Base-by-base conservation (phyloP, 176 grass and related monocot genomes). In the Eleusine coracana region DNA sequence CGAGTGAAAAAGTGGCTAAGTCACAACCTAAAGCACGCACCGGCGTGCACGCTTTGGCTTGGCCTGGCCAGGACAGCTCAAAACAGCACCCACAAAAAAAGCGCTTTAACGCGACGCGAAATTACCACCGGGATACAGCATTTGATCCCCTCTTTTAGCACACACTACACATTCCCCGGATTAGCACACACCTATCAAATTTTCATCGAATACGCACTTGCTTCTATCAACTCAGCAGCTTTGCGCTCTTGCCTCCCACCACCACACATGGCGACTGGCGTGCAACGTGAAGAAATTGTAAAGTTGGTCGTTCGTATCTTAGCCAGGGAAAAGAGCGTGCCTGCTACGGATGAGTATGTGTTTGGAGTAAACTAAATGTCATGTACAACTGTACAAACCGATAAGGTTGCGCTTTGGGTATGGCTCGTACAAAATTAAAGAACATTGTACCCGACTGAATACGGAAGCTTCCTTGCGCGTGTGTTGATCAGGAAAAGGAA, bases 61-160 rank as follows among this genome's bases (percentile, higher is more conserved):
- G 37, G 46, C 76, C 46, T 41, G 84, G 40, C 68, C 42, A 56
- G 68, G 50, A 50, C 70, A 85, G 82, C 87, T 89, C 34, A 71
- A 76, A 70, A 83, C 58, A 34, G 36, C 72, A 56, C 50, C 46
- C 10, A 23, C 9, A 6, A 1, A 52, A 89, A 78, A 85, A 34
- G 36, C 54, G 65, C 71, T 76, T 89, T 76, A 29, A 14, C 5
- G 31, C 74, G n/a, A 41, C 14, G 71, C 54, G 71, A 81, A 85
- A 85, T 71, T 85, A 81, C 87, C 77, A 29, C 64, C 44, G 1
- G 54, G 77, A 89, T 70, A 89, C 82, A 59, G 77, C 48, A 36
- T 25, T 58, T 51, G 0, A 18, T 7, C 0, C 3, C 15, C 5
- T 21, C 21, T 8, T 44, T 7, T 72, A 34, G 31, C 31, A 2